Conservation (phyloP, 257 asterid genomes). For the Petunia axillaris region DNA sequence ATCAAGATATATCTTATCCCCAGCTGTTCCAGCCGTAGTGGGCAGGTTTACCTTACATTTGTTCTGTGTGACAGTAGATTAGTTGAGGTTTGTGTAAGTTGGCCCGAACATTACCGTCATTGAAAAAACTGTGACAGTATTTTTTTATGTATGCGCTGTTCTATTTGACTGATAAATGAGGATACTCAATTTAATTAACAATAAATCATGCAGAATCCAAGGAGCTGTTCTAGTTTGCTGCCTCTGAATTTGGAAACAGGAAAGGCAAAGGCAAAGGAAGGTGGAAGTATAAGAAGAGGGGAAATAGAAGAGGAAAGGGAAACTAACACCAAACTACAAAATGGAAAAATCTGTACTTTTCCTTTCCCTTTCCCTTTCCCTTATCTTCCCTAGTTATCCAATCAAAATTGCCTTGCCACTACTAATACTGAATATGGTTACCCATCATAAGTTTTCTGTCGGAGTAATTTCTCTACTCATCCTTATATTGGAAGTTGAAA, state of each 20-base stretch:
- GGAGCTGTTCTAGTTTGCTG: slow-evolving; percentile 15
- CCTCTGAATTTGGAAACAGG: not conserved
- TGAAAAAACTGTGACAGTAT: not conserved
- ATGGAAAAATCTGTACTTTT: not conserved
- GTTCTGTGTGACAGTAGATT: not conserved
- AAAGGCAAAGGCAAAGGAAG: not conserved
- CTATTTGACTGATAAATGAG: slow-evolving; percentile 8
- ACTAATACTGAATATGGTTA: not conserved
- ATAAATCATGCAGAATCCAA: not conserved
- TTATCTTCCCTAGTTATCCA: not conserved
- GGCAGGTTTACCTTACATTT: not conserved
- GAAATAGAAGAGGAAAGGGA: not conserved
- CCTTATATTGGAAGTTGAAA: not conserved
- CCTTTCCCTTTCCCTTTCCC: not conserved
- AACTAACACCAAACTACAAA: not conserved
- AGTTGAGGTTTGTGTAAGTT: not conserved
- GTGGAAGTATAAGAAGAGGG: not conserved
- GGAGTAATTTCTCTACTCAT: slow-evolving; percentile 4
- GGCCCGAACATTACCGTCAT: not conserved
- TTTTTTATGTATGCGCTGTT: not conserved
- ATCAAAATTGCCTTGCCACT: not conserved
- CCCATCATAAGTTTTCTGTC: not conserved
- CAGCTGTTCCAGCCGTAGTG: slow-evolving; percentile 17
- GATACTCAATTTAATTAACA: not conserved
- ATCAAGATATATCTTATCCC: not conserved